phyloP scores from a whole-genome alignment of 305 asterid species.

The Petunia hybrid region DNA sequence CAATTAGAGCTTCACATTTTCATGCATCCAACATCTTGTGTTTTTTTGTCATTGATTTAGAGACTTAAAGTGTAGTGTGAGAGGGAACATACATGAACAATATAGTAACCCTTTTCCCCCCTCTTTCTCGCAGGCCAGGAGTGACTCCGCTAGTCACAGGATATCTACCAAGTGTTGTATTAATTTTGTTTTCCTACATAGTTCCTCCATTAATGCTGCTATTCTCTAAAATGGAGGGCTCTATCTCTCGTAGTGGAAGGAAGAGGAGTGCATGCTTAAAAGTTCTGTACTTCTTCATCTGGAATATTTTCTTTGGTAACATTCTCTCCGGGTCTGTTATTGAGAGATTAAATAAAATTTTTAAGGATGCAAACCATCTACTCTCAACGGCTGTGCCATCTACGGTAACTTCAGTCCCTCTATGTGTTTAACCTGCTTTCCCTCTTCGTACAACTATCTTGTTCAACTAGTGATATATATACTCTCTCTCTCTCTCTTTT shows the following conservation, averaged over 20 bases:
- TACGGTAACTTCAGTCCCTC: conserved; percentile 36
- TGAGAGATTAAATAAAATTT: conserved; percentile 34
- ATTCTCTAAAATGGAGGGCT: conserved; percentile 46
- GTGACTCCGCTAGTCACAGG: conserved; percentile 43
- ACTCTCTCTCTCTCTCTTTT: neutral
- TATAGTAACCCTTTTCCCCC: neutral
- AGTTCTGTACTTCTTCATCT: conserved; percentile 43
- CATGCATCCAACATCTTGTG: neutral
- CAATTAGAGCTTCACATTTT: neutral
- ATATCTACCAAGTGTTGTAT: conserved; percentile 50
- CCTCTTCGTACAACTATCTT: neutral
- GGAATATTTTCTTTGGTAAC: conserved; percentile 50
- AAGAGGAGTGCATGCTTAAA: conserved; percentile 50
- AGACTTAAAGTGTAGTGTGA: neutral
- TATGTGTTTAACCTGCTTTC: neutral
- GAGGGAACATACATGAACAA: conserved; percentile 16
- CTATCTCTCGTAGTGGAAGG: conserved; percentile 45
- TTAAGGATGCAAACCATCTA: conserved; percentile 39
- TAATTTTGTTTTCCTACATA: conserved; percentile 38
- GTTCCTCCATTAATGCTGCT: conserved; percentile 45
- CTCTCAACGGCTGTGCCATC: conserved; percentile 49
- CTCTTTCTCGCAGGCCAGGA: conserved; percentile 34
- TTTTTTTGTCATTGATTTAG: neutral
- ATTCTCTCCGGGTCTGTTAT: conserved; percentile 47
- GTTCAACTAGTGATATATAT: neutral